A percentile compares a stretch with the other conserved stretches of the same genome.
These are phyloP conservation scores for Coprinopsis sp. DNA, from an alignment of 768 basidiomycete species.

Conservation along the genomic window DNA sequence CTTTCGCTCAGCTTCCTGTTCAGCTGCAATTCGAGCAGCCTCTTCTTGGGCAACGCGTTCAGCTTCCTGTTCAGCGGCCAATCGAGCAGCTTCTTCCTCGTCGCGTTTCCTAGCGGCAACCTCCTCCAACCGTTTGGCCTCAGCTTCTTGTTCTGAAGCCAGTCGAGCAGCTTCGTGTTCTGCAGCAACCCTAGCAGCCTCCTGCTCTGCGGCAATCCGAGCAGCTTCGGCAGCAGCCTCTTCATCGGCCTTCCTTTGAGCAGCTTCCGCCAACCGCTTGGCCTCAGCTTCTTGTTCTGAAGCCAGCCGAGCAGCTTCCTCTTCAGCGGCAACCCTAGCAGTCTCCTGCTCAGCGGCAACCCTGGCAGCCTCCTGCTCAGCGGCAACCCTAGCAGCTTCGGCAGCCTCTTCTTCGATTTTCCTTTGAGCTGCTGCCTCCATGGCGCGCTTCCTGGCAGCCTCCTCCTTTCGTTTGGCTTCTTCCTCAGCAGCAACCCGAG, in stretches of 20 bases:
- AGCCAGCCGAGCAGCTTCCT: background rate
- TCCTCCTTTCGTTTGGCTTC: constrained; percentile 2
- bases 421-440: background rate
- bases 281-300: background rate
- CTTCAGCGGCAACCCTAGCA: background rate
- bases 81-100: background rate
- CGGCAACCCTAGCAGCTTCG: constrained; percentile 6
- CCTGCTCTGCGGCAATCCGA: background rate
- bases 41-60: background rate
- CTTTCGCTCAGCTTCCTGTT: background rate
- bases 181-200: background rate
- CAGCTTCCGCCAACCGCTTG: background rate
- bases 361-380: background rate
- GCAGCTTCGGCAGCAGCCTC: background rate
- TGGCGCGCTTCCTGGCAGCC: constrained; percentile 6
- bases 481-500: background rate
- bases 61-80: background rate
- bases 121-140: background rate
- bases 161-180: background rate
- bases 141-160: background rate
- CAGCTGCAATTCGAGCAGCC: background rate
- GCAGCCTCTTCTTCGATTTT: constrained; percentile 5
- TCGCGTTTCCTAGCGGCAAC: background rate
- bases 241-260: background rate
- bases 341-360: background rate